phyloP scores from a whole-genome alignment of 306 rosid species.

The Trifolium dubium region DNA sequence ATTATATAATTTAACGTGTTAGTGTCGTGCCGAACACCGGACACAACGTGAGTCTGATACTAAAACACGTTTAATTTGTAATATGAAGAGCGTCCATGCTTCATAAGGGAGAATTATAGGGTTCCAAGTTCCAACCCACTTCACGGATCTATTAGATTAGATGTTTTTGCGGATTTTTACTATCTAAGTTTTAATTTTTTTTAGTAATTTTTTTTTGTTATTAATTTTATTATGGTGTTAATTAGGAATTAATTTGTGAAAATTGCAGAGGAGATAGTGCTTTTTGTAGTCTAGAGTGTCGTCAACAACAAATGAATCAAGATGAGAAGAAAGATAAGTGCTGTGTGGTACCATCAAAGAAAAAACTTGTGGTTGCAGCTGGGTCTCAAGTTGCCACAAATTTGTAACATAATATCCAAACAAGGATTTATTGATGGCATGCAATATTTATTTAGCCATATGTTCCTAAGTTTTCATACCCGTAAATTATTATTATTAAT shows the following conservation, averaged over 20 bases:
- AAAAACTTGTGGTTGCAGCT: slow-evolving; percentile 36
- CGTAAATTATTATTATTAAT: slow-evolving; percentile 2
- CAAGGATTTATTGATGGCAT: slow-evolving; percentile 17
- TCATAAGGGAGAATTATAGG: too few species aligned
- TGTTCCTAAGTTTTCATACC: neutral
- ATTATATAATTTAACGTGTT: too few species aligned
- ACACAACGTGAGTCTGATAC: too few species aligned
- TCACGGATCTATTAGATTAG: too few species aligned
- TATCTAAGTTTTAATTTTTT: neutral
- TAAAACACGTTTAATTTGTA: too few species aligned
- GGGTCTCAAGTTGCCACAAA: slow-evolving; percentile 52
- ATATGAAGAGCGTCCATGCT: too few species aligned
- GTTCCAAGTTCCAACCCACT: too few species aligned
- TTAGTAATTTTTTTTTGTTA: neutral
- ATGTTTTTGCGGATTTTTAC: too few species aligned
- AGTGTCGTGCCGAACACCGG: too few species aligned
- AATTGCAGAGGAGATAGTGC: slow-evolving; percentile 78
- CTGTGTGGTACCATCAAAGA: slow-evolving; percentile 58
- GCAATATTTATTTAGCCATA: neutral
- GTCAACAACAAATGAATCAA: slow-evolving; percentile 79
- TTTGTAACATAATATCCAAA: neutral
- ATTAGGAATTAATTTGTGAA: neutral
- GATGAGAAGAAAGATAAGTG: slow-evolving; percentile 82
- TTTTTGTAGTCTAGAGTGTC: slow-evolving; percentile 91
- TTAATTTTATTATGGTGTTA: neutral